Conservation (phyloP, 148 eudicot genomes). For the Chenopodium formosanum region DNA sequence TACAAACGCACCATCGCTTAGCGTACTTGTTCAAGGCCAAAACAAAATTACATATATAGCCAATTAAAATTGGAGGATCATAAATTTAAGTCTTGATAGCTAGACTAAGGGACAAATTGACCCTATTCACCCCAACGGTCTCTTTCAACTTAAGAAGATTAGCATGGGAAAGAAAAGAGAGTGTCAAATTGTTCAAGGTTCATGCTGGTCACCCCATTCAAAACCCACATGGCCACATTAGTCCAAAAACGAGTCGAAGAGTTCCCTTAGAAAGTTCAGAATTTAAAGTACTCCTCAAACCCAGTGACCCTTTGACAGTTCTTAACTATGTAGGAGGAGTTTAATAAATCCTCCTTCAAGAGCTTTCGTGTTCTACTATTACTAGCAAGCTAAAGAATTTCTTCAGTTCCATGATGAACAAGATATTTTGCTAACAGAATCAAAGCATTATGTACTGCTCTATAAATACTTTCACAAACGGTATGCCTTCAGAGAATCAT, state of each 20-base stretch:
- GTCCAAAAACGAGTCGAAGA: neutral
- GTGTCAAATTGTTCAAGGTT: neutral
- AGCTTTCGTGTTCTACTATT: neutral
- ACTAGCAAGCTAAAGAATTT: neutral
- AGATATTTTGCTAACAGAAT: neutral
- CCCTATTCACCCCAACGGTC: neutral
- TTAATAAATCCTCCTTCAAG: neutral
- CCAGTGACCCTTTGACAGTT: no score
- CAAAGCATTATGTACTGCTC: neutral
- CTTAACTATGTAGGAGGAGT: neutral
- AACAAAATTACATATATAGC: neutral
- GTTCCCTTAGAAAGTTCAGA: neutral
- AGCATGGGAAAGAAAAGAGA: neutral
- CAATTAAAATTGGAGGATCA: neutral
- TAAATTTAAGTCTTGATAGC: neutral
- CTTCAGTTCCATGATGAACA: neutral
- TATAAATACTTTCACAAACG: neutral
- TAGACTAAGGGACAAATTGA: neutral
- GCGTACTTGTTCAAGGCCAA: slow-evolving; percentile 18
- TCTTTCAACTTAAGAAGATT: neutral
- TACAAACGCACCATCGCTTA: neutral
- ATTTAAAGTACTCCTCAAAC: no score
- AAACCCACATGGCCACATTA: neutral
- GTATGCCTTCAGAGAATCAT: neutral
- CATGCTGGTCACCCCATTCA: neutral